Evolutionary conservation across 768 basidiomycete genomes (phyloP).

Genomic region (Xerocomellus intermedius): DNA sequence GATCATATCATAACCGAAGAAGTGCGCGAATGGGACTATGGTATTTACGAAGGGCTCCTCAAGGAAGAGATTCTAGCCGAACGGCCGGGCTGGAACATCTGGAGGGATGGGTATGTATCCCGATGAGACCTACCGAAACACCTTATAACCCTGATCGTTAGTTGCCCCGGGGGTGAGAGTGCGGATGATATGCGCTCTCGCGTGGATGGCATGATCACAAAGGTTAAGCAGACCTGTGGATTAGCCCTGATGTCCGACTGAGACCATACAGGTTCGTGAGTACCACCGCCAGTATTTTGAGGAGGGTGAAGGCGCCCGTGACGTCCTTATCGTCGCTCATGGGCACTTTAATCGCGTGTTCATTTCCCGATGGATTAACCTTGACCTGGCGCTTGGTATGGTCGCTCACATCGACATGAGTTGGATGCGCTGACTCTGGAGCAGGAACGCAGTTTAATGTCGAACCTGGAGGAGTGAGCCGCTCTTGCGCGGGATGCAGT

Average conservation of each 20-base stretch:
- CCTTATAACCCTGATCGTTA: slow-evolving; percentile 29
- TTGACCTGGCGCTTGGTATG: slow-evolving; percentile 59
- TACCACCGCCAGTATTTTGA: slow-evolving; percentile 71
- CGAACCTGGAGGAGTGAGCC: slow-evolving; percentile 75
- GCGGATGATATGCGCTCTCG: slow-evolving; percentile 74
- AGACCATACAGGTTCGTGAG: slow-evolving; percentile 55
- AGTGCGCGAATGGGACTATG: slow-evolving; percentile 87
- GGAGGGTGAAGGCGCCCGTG: slow-evolving; percentile 62
- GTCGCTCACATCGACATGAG: not conserved
- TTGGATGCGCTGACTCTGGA: slow-evolving; percentile 7
- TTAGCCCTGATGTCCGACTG: slow-evolving; percentile 1
- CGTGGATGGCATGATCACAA: slow-evolving; percentile 72
- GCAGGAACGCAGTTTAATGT: slow-evolving; percentile 77
- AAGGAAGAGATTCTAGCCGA: slow-evolving; percentile 73
- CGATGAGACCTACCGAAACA: not conserved
- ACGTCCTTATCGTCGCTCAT: slow-evolving; percentile 89
- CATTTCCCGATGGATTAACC: slow-evolving; percentile 79
- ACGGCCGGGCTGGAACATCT: slow-evolving; percentile 72
- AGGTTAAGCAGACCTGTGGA: slow-evolving; percentile 43
- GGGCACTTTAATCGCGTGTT: slow-evolving; percentile 77
- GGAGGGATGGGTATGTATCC: slow-evolving; percentile 69
- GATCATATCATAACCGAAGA: slow-evolving; percentile 61
- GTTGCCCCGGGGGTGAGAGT: slow-evolving; percentile 88
- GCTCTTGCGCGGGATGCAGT: not conserved
- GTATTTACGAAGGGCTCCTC: slow-evolving; percentile 82